Evolutionary conservation across 75 land plant genomes (phyloP).

Genomic region (Picea glauca): DNA sequence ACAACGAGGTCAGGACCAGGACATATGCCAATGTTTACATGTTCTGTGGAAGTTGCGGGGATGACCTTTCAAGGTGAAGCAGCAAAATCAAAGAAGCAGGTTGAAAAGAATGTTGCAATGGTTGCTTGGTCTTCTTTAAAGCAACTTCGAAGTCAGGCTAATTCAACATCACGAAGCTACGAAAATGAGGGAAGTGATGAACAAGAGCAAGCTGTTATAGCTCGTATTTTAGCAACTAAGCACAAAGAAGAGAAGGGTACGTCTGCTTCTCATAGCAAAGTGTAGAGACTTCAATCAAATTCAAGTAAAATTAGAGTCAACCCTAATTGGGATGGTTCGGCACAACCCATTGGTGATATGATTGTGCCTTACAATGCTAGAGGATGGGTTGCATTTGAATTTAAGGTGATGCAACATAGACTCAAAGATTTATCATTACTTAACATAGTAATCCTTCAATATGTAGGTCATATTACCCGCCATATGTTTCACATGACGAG

Average conservation of each 20-base stretch:
- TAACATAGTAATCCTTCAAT: constrained; percentile 8
- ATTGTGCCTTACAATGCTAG: background rate
- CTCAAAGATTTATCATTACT: constrained; percentile 5
- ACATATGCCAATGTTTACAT: too few species aligned
- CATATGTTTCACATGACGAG: background rate
- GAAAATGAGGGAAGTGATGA: constrained; percentile 26
- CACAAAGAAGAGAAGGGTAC: background rate
- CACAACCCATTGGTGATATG: constrained; percentile 7
- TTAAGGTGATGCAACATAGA: constrained; percentile 1
- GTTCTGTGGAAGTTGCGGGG: too few species aligned
- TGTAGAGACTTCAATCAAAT: background rate
- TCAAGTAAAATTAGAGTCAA: background rate
- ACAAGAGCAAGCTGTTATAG: constrained; percentile 28
- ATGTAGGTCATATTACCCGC: background rate
- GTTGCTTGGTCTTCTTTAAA: too few species aligned
- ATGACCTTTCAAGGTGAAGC: too few species aligned
- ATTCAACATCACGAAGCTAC: constrained; percentile 11
- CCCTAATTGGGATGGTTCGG: constrained; percentile 1
- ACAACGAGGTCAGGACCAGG: too few species aligned
- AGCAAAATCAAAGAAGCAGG: too few species aligned
- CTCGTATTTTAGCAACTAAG: constrained; percentile 13
- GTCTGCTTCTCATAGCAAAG: constrained; percentile 5
- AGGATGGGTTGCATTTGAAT: constrained; percentile 9
- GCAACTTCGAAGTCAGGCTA: constrained; percentile 25
- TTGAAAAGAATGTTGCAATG: too few species aligned